Evolutionary conservation across 2,329 filamentous ascomycete genomes (phyloP), one percentile per base, ranked within the genome.

Genomic region (Coniochaeta ligniaria): DNA sequence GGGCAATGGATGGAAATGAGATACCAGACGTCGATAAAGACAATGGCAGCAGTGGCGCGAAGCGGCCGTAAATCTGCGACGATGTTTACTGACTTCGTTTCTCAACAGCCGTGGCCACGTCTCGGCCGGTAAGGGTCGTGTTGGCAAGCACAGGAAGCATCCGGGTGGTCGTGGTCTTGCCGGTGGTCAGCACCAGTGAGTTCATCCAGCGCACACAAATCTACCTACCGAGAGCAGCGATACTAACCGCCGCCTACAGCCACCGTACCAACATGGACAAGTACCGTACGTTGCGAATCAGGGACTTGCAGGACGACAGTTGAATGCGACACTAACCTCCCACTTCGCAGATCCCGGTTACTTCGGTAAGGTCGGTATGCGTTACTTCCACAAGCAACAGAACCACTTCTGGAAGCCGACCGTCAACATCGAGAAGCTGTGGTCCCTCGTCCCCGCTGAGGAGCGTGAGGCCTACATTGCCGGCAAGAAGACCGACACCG

Each of bases 331-430:
- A 52, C 47, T 52, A 31, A 52, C 47, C 6, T 7, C 17, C 6
- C 11, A 91, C 26, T 31, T 4, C 9, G 38, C n/a, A 57, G 54
- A 96, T 77, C 92, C 94, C 66, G 95, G 95, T 92, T 98, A 98
- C 91, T 98, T 97, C 82, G 92, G 92, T 82, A 96, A 97, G 84
- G 91, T 94, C 72, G 90, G 90, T 83, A 94, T 94, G 90, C 85
- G 91, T 75, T 89, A 94, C 83, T 97, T 96, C 91, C 94, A 98
- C 87, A 93, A 95, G 82, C 88, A 91, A 76, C 85, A 88, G 75
- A 94, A 94, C 85, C 90, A 96, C 77, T 92, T 94, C 86, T 99
- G 94, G 95, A 97, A 96, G 85, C 95, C 95, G 69, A 86, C 92
- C 72, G 90, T 99, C 89, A 99, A 99, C 86, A 84, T 99, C 72